phyloP scores from a whole-genome alignment of 2,329 filamentous ascomycete species.

The Bipolaris bicolor region DNA sequence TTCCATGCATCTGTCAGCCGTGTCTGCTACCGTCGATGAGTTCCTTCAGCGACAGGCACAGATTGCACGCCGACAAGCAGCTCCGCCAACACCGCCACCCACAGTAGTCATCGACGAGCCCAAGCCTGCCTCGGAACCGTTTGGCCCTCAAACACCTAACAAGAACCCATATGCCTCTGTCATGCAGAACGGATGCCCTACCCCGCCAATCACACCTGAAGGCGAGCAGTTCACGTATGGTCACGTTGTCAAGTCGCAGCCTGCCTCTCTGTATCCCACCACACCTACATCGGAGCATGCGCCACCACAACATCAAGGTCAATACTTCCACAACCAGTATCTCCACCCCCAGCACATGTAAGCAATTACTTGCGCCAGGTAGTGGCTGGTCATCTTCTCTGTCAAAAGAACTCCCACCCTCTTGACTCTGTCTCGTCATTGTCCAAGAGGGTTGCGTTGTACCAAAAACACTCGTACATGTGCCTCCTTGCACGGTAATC shows the following conservation, averaged over 20 bases:
- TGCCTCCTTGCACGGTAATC: slow-evolving; percentile 50
- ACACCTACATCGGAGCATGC: slow-evolving; percentile 47
- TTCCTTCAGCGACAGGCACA: slow-evolving; percentile 67
- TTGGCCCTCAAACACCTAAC: slow-evolving; percentile 78
- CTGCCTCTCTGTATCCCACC: slow-evolving; percentile 41
- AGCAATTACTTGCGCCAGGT: slow-evolving; percentile 19
- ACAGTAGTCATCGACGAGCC: slow-evolving; percentile 57
- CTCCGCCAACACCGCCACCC: slow-evolving; percentile 65
- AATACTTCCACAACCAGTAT: slow-evolving; percentile 47
- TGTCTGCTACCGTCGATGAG: slow-evolving; percentile 68
- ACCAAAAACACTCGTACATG: slow-evolving; percentile 48
- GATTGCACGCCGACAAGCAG: slow-evolving; percentile 52
- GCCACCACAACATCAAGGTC: slow-evolving; percentile 41
- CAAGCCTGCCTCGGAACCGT: slow-evolving; percentile 54
- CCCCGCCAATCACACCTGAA: slow-evolving; percentile 84
- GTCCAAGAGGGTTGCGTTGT: slow-evolving; percentile 37
- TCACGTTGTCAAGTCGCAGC: slow-evolving; percentile 40
- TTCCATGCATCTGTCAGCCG: slow-evolving; percentile 67
- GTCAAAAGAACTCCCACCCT: slow-evolving; percentile 23
- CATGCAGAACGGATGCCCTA: slow-evolving; percentile 77
- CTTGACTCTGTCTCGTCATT: slow-evolving; percentile 20
- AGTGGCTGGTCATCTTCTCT: slow-evolving; percentile 22
- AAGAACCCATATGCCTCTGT: slow-evolving; percentile 71
- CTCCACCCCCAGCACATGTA: slow-evolving; percentile 47
- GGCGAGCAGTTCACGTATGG: slow-evolving; percentile 49